A percentile compares a stretch with the other conserved stretches of the same genome.
These are phyloP conservation scores for Phytophthora pluvialis DNA, from an alignment of 352 stramenopile species.

Conservation along the genomic window DNA sequence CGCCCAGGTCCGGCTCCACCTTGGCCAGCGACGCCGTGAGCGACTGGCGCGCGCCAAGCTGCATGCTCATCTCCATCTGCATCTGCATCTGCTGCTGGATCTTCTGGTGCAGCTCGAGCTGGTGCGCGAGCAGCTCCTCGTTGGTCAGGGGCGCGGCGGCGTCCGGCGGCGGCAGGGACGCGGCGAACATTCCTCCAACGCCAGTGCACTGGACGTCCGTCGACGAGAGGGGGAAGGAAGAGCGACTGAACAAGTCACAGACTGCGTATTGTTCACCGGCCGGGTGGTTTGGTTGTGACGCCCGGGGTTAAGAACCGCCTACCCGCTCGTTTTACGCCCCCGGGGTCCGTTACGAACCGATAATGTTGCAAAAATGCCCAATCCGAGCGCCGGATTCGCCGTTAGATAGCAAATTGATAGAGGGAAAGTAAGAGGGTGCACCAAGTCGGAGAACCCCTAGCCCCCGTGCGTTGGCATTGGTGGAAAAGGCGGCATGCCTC, in stretches of 20 bases:
- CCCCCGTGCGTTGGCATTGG: conserved; percentile 9
- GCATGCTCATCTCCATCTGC: conserved; percentile 86
- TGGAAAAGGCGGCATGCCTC: conserved; percentile 13
- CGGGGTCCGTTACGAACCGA: no score
- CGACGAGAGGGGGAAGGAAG: conserved; percentile 19
- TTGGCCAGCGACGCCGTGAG: conserved; percentile 71
- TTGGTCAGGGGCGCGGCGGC: conserved; percentile 61
- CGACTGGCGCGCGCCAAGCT: conserved; percentile 57
- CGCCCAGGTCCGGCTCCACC: conserved; percentile 79
- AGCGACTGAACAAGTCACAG: conserved; percentile 10
- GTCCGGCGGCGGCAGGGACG: conserved; percentile 13
- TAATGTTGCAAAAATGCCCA: no score
- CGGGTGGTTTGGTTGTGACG: conserved; percentile 14
- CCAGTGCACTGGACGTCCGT: conserved; percentile 14
- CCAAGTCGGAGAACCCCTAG: conserved; percentile 1
- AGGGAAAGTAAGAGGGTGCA: not conserved
- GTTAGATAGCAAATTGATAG: conserved; percentile 1
- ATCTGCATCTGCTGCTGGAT: conserved; percentile 90
- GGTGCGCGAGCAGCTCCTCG: conserved; percentile 80
- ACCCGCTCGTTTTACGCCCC: no score
- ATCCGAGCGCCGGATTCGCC: no score
- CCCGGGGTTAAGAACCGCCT: not conserved
- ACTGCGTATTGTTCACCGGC: conserved; percentile 19
- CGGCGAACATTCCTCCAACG: conserved; percentile 19
- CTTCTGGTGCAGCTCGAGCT: conserved; percentile 83